Evolutionary conservation across 345 rosid genomes (phyloP), one percentile per base, ranked within the genome.

Genomic region (Linum usitatissimum): DNA sequence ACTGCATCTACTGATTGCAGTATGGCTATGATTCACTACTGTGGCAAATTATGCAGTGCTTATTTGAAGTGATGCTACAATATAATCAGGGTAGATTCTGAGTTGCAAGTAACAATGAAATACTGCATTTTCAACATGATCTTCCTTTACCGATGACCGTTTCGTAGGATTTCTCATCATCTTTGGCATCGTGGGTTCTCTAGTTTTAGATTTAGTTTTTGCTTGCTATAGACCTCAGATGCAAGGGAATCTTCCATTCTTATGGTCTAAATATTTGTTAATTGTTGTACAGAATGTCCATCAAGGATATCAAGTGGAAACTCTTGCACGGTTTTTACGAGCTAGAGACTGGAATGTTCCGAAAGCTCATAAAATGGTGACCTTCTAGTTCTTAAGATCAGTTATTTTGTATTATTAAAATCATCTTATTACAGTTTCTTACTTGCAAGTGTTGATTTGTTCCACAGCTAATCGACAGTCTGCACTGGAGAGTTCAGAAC

Each of bases 331-430:
- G 61, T 94, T 90, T 70, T 86, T 94, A 56, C 90, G 82, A 79
- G 99, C 99, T 7, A 85, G 99, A 67, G 96, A 94, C 28, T 82
- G 92, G 85, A 81, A 86, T 83, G 91, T 90, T 53, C 68, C 73
- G 40, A 88, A 83, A 77, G 95, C 97, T 60, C 85, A 88, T 78
- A 78, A 79, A 84, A 88, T 94, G 99, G 99, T 93, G 48, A 57
- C 53, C 19, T 54, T 23, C 38, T 31, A 15, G n/a, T 23, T 8
- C 30, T 38, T 53, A 3, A 5, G 66, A 9, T 15, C 48, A 18
- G 18, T 13, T 30, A 12, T 51, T 9, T 36, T 31, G 53, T 42
- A 1, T 49, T 17, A 15, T 56, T 17, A 34, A 40, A 53, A 42
- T 15, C 18, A 31, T 68, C 57, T 31, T 34, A 68, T 77, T 60